Evolutionary conservation across 345 rosid genomes (phyloP).

Genomic region (Syzygium jambos): DNA sequence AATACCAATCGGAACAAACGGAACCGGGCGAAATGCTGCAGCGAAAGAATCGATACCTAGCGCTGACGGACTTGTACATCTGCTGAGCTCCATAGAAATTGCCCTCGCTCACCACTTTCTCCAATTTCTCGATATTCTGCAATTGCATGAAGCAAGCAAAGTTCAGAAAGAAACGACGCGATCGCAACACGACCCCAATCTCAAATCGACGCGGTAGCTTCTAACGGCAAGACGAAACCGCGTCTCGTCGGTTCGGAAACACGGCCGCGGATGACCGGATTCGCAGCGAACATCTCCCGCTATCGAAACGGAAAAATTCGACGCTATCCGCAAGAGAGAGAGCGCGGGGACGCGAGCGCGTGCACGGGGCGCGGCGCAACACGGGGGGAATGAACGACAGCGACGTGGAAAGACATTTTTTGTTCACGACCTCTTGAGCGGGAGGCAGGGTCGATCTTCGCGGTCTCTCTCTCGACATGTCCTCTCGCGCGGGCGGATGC

Average conservation of each 20-base stretch:
- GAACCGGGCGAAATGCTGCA: not conserved
- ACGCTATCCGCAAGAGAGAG: not conserved
- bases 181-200: not conserved
- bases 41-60: constrained; percentile 35
- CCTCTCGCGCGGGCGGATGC: not conserved
- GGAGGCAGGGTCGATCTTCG: constrained; percentile 56
- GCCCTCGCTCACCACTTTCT: constrained; percentile 64
- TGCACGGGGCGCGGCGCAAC: not conserved
- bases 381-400: not conserved
- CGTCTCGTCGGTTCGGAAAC: not conserved
- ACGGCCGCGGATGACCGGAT: not conserved
- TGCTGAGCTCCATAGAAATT: constrained; percentile 93
- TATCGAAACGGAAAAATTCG: not conserved
- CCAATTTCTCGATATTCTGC: constrained; percentile 78
- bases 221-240: not conserved
- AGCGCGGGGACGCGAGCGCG: not conserved
- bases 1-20: not conserved
- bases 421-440: constrained; percentile 53
- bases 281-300: not conserved
- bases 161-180: not conserved
- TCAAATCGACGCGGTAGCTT: not conserved
- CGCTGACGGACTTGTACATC: constrained; percentile 90
- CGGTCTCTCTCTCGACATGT: constrained; percentile 20
- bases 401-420: not conserved
- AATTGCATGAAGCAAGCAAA: not conserved